These are phyloP conservation scores for Lactarius pseudohatsudake DNA, from an alignment of 768 basidiomycete species.

Conservation along the genomic window DNA sequence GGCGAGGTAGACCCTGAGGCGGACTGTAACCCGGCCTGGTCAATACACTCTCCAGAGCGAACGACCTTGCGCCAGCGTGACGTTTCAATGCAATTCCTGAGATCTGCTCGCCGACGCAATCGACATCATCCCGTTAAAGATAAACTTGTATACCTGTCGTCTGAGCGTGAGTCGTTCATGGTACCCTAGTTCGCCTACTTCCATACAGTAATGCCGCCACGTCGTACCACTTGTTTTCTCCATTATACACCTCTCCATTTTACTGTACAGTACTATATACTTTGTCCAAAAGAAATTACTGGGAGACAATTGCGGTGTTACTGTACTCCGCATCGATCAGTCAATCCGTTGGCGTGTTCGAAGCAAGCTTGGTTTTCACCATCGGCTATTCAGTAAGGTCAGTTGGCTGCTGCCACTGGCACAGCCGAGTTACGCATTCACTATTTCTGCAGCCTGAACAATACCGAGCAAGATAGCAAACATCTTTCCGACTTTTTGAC, in stretches of 20 bases:
- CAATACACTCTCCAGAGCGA: too few relatives aligned
- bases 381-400: neutral
- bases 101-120: neutral
- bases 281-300: neutral
- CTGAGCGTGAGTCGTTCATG: neutral
- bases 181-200: neutral
- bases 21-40: too few relatives aligned
- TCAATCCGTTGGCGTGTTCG: neutral
- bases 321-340: neutral
- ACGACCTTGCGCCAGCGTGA: neutral
- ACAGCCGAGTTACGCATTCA: neutral
- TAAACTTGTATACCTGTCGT: neutral
- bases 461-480: neutral
- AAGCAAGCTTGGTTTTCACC: neutral
- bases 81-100: neutral
- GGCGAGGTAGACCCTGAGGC: too few relatives aligned
- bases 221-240: neutral
- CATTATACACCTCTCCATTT: neutral
- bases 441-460: neutral
- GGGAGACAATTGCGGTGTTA: neutral
- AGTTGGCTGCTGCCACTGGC: neutral
- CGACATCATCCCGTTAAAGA: neutral
- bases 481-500: neutral
- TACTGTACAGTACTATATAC: too few relatives aligned
- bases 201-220: neutral